Evolutionary conservation across 1,284 basidiomycete genomes (phyloP).

Genomic region (Testicularia cyperi): DNA sequence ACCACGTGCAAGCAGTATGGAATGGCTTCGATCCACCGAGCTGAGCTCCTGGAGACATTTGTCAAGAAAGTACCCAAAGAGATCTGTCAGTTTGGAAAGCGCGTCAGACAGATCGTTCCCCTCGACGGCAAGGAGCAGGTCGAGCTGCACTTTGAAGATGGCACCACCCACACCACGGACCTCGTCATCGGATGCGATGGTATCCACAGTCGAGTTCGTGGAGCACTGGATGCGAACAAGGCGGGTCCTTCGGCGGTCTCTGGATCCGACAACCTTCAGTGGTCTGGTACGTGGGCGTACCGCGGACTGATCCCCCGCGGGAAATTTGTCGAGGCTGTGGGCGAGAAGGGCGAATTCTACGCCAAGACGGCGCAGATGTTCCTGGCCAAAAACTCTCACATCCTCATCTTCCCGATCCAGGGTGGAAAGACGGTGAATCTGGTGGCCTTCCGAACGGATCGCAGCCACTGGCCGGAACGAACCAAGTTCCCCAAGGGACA

Average conservation of each 20-base stretch:
- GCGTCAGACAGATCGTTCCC: conserved; percentile 11
- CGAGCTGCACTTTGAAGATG: conserved; percentile 26
- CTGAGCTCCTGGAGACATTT: conserved; percentile 34
- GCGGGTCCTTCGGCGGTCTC: conserved; percentile 17
- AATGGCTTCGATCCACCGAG: conserved; percentile 37
- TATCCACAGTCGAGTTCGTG: conserved; percentile 49
- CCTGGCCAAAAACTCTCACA: conserved; percentile 62
- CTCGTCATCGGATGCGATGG: conserved; percentile 57
- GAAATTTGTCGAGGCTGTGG: conserved; percentile 35
- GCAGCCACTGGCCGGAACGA: conserved; percentile 60
- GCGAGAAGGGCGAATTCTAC: conserved; percentile 34
- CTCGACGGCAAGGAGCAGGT: conserved; percentile 2
- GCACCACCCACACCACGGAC: conserved; percentile 31
- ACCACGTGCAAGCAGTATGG: conserved; percentile 33
- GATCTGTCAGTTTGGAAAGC: conserved; percentile 34
- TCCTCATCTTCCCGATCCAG: conserved; percentile 67
- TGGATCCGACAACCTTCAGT: conserved; percentile 34
- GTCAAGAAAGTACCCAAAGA: conserved; percentile 13
- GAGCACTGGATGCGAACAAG: conserved; percentile 26
- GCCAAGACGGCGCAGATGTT: conserved; percentile 30
- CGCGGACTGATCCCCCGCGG: conserved; percentile 48
- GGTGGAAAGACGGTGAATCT: conserved; percentile 64
- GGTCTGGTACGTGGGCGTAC: conserved; percentile 48
- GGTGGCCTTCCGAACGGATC: conserved; percentile 65
- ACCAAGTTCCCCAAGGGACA: conserved; percentile 38